Conservation (phyloP, 805 yeast genomes). For the Cyberlindnera saturnus region DNA sequence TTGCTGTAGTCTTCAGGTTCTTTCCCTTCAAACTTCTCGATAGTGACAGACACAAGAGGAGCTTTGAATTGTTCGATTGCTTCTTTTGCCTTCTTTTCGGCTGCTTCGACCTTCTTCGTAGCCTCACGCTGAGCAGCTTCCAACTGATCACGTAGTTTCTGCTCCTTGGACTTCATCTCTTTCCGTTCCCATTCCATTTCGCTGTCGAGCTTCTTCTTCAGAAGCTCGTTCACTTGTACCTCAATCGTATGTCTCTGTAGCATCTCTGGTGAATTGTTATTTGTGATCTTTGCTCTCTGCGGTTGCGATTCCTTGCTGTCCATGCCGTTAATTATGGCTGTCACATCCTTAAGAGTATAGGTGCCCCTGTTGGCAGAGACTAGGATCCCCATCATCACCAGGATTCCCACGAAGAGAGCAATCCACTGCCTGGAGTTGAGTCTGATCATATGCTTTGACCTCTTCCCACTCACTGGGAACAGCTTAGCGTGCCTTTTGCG, state of each 20-base stretch:
- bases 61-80: background rate
- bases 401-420: background rate
- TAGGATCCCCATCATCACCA: constrained; percentile 3
- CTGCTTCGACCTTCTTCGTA: background rate
- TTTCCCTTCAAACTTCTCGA: background rate
- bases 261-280: constrained; percentile 12
- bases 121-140: constrained; percentile 1
- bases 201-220: constrained; percentile 14
- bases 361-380: constrained; percentile 1
- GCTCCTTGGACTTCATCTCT: constrained; percentile 3
- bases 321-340: constrained; percentile 6
- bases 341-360: constrained; percentile 8
- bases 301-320: constrained; percentile 2
- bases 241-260: constrained; percentile 14
- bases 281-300: constrained; percentile 5
- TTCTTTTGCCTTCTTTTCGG: background rate
- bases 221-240: constrained; percentile 13
- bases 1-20: constrained; percentile 3
- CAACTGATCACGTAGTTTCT: constrained; percentile 1
- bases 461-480: no score
- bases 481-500: no score
- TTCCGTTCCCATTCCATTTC: constrained; percentile 9
- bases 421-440: constrained; percentile 9
- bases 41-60: background rate
- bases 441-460: constrained; percentile 1